Evolutionary conservation across 2,329 filamentous ascomycete genomes (phyloP).

Genomic region (Fusarium tupiense): DNA sequence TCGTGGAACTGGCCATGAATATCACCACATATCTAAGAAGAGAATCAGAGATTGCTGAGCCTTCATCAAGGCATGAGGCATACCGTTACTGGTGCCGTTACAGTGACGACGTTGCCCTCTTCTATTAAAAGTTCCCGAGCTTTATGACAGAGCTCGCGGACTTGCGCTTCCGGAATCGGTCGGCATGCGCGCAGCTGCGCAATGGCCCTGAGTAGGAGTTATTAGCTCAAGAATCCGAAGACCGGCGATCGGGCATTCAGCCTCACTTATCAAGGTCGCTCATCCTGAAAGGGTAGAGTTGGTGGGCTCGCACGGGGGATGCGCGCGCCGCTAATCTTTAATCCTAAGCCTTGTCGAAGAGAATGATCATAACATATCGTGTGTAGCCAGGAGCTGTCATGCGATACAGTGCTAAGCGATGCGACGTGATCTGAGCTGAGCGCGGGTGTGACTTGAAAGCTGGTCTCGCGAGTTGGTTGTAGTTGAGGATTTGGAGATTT

Average conservation of each 20-base stretch:
- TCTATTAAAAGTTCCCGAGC: constrained; percentile 95
- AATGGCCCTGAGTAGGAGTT: constrained; percentile 74
- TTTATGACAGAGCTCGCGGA: constrained; percentile 97
- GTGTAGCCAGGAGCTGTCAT: not conserved
- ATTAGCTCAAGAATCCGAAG: constrained; percentile 22
- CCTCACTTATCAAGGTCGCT: constrained; percentile 91
- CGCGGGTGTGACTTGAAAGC: not conserved
- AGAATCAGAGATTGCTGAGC: constrained; percentile 17
- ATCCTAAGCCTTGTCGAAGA: constrained; percentile 6
- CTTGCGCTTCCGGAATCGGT: constrained; percentile 93
- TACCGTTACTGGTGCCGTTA: constrained; percentile 94
- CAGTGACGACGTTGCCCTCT: constrained; percentile 95
- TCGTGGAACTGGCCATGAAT: constrained; percentile 98
- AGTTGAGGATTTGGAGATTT: constrained; percentile 31
- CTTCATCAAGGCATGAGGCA: constrained; percentile 34
- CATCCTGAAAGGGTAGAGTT: constrained; percentile 62
- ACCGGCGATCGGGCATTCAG: constrained; percentile 1
- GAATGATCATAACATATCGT: constrained; percentile 43
- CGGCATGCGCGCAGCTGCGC: constrained; percentile 94
- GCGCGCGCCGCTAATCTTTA: constrained; percentile 33
- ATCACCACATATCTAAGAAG: constrained; percentile 84
- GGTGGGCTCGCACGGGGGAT: constrained; percentile 32
- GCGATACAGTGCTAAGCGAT: not conserved
- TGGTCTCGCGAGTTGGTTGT: constrained; percentile 16
- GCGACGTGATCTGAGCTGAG: not conserved